phyloP scores from a whole-genome alignment of 2,329 filamentous ascomycete species.

The Cladophialophora carrionii region DNA sequence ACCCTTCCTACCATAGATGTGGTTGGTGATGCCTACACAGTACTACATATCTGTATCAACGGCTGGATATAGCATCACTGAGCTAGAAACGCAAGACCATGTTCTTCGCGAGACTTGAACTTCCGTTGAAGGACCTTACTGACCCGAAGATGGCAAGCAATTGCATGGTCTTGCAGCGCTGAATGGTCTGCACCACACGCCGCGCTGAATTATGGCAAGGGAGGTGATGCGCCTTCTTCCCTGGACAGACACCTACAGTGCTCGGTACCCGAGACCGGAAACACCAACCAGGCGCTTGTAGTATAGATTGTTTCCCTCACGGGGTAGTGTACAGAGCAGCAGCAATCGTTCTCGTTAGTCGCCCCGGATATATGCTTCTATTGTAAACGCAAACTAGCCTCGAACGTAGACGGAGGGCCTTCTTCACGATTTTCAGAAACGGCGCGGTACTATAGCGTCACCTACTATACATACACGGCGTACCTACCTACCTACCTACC shows the following conservation, averaged over 20 bases:
- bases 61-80: slow-evolving; percentile 15
- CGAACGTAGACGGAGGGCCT: too few relatives aligned
- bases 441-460: too few relatives aligned
- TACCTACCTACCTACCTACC: too few relatives aligned
- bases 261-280: background rate
- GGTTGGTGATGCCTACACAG: background rate
- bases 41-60: slow-evolving; percentile 19
- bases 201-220: background rate
- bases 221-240: slow-evolving; percentile 2
- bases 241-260: background rate
- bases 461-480: too few relatives aligned
- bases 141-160: too few relatives aligned
- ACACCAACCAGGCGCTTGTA: background rate
- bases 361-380: too few relatives aligned
- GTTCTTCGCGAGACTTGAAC: background rate
- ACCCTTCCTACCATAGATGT: slow-evolving; percentile 13
- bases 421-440: too few relatives aligned
- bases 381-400: too few relatives aligned
- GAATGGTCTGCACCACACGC: background rate
- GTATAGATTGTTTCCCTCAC: too few relatives aligned
- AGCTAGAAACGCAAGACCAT: slow-evolving; percentile 5
- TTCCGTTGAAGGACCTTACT: background rate
- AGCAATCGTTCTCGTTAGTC: too few relatives aligned
- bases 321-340: too few relatives aligned
- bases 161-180: background rate